Evolutionary conservation across 495 filamentous ascomycete genomes (phyloP).

Genomic region (Xylaria sp.): DNA sequence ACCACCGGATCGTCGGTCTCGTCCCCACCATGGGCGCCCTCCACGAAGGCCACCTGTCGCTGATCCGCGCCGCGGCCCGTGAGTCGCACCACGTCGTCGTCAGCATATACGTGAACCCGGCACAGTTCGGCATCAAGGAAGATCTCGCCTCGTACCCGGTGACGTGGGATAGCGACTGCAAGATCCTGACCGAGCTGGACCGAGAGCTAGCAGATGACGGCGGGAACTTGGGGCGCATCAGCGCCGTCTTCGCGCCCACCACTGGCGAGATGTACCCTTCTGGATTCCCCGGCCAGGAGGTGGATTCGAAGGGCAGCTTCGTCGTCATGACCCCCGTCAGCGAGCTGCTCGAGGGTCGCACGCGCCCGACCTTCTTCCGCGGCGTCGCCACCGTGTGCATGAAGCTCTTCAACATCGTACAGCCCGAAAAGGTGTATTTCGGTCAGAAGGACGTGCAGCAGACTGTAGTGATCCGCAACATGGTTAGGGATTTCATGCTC

Average conservation of each 20-base stretch:
- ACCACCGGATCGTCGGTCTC: conserved; percentile 78
- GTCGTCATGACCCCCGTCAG: conserved; percentile 89
- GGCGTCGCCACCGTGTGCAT: conserved; percentile 96
- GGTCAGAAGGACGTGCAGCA: conserved; percentile 99
- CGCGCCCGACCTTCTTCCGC: conserved; percentile 93
- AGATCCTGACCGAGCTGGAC: conserved; percentile 71
- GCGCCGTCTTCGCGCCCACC: conserved; percentile 84
- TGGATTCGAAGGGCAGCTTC: conserved; percentile 81
- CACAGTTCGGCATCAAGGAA: conserved; percentile 91
- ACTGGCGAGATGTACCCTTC: conserved; percentile 86
- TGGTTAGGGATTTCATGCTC: conserved; percentile 90
- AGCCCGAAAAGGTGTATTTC: conserved; percentile 90
- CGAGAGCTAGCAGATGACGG: conserved; percentile 68
- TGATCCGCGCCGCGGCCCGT: conserved; percentile 83
- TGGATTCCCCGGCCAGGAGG: conserved; percentile 80
- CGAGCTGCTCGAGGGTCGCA: conserved; percentile 79
- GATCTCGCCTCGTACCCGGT: conserved; percentile 87
- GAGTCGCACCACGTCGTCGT: conserved; percentile 88
- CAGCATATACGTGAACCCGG: conserved; percentile 93
- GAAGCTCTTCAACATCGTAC: conserved; percentile 94
- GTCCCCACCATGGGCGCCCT: conserved; percentile 98
- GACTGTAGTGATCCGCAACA: conserved; percentile 82
- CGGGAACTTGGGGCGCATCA: conserved; percentile 68
- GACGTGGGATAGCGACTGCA: conserved; percentile 82
- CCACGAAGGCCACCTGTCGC: conserved; percentile 85